Evolutionary conservation across 257 asterid genomes (phyloP).

Genomic region (Forsythia viridissima): DNA sequence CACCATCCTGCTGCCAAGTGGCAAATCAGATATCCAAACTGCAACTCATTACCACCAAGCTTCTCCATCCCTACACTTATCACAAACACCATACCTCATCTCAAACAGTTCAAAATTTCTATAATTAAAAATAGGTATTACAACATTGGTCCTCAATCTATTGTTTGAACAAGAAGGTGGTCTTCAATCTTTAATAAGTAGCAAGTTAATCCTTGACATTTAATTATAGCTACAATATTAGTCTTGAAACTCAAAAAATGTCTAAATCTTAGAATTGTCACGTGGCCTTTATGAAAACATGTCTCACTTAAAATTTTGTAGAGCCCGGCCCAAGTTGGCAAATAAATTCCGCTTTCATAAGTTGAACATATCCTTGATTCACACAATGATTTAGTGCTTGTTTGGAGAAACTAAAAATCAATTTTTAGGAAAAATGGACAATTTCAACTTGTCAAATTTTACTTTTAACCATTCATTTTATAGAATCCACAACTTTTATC

Average conservation of each 20-base stretch:
- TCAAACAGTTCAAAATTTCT: not conserved
- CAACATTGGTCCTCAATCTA: not conserved
- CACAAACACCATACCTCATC: constrained; percentile 36
- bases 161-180: not conserved
- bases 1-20: constrained; percentile 40
- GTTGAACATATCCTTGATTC: too few relatives aligned
- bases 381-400: too few relatives aligned
- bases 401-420: too few relatives aligned
- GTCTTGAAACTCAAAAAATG: not conserved
- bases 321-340: not conserved
- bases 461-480: too few relatives aligned
- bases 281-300: not conserved
- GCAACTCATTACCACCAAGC: constrained; percentile 27
- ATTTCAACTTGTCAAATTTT: too few relatives aligned
- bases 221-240: not conserved
- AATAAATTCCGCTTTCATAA: not conserved
- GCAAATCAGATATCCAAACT: constrained; percentile 42
- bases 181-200: not conserved
- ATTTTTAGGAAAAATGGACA: too few relatives aligned
- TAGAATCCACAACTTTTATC: too few relatives aligned
- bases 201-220: not conserved
- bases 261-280: too few relatives aligned
- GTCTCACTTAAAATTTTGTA: not conserved
- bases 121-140: not conserved
- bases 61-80: constrained; percentile 1